Evolutionary conservation across 257 asterid genomes (phyloP).

Genomic region (Capsicum chinense): DNA sequence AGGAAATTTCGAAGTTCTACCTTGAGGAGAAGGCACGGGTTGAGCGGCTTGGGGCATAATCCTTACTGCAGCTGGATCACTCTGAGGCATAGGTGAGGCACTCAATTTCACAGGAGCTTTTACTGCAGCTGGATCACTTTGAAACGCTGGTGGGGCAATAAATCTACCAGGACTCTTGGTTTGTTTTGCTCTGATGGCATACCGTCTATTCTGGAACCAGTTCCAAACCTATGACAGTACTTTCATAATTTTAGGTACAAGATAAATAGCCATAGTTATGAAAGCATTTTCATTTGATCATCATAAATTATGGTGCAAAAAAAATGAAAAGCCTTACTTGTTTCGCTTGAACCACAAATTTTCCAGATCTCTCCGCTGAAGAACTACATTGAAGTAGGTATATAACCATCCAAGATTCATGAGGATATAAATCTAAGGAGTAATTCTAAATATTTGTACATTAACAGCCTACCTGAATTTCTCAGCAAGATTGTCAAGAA

Average conservation of each 20-base stretch:
- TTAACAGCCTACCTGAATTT: constrained; percentile 68
- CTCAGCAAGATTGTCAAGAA: constrained; percentile 81
- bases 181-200: constrained; percentile 77
- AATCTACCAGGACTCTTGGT: constrained; percentile 60
- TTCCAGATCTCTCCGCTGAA: constrained; percentile 80
- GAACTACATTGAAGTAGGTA: constrained; percentile 51
- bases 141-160: constrained; percentile 45
- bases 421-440: constrained; percentile 4
- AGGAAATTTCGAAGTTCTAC: constrained; percentile 1
- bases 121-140: constrained; percentile 50
- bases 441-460: neutral
- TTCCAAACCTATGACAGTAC: constrained; percentile 60
- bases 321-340: constrained; percentile 55
- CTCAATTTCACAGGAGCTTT: constrained; percentile 38
- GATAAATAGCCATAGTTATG: neutral
- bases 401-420: constrained; percentile 29
- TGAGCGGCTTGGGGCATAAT: constrained; percentile 57
- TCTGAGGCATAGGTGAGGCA: constrained; percentile 48
- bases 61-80: constrained; percentile 55
- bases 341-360: constrained; percentile 71
- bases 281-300: neutral
- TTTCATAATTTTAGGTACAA: constrained; percentile 20
- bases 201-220: constrained; percentile 88
- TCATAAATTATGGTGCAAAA: neutral
- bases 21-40: constrained; percentile 43